Base-by-base conservation (phyloP, 257 asterid species). In the Plantago elongata region DNA sequence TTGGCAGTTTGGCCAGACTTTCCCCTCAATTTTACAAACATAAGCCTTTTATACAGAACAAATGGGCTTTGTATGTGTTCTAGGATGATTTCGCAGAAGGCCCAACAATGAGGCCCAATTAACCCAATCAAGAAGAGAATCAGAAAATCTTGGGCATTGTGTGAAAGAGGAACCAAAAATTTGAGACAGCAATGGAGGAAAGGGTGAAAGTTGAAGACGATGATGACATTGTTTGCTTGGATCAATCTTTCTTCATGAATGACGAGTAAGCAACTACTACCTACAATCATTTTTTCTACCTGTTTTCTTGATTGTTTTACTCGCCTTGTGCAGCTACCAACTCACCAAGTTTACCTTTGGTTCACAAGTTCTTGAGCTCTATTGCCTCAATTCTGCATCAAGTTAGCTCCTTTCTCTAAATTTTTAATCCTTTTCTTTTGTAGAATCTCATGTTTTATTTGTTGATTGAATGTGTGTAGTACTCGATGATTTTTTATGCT, bases 171-270 rank as follows among this genome's bases (percentile, higher is more conserved):
- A 45, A n/a, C n/a, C n/a, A n/a, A 45, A 34, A 1, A 1, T 34
- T 34, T 34, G 40, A 34, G 40, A 34, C 3, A 34, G 40, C 3
- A 34, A 34, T 34, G 40, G 27, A 14, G 34, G n/a, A 37, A 34
- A 56, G 13, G 46, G 45, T 18, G 12, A 55, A 14, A n/a, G 44
- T 22, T 10, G 61, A 56, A 56, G 61, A 56, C 45, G 61, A 56
- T 3, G 61, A 56, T 37, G 61, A 56, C 45, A 56, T 56, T 40
- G 45, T 56, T 56, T 56, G 61, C 27, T 56, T 56, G 46, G 61
- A 56, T 37, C 44, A 37, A 56, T 56, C 61, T 34, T 56, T 56
- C 61, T 56, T 56, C 46, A n/a, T 56, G 11, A 56, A 56, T n/a
- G 61, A 56, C 29, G 34, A 56, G 46, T 56, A 56, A 22, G 27